These are phyloP conservation scores for Apiospora aurea DNA, from an alignment of 2,329 filamentous ascomycete genomes.

Conservation along the genomic window DNA sequence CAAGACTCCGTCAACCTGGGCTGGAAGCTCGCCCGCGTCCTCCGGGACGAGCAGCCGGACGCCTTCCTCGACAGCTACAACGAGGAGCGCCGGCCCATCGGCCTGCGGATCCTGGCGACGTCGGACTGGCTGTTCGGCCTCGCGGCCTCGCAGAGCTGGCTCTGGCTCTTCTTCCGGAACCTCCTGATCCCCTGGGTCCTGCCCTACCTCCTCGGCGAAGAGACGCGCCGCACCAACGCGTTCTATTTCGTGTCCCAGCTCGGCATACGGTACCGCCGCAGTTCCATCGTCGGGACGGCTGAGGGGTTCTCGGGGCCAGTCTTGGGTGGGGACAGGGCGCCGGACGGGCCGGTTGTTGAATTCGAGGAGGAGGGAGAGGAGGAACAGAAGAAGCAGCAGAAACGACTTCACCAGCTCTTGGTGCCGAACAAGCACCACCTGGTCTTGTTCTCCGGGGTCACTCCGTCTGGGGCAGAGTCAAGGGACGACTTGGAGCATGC, in stretches of 20 bases:
- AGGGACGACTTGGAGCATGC: conserved; percentile 33
- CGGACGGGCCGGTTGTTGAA: conserved; percentile 44
- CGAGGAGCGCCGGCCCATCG: conserved; percentile 55
- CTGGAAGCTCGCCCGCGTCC: conserved; percentile 59
- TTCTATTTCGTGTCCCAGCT: conserved; percentile 51
- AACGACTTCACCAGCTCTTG: conserved; percentile 36
- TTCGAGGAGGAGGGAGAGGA: conserved; percentile 31
- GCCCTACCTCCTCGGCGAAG: conserved; percentile 43
- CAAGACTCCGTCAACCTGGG: conserved; percentile 61
- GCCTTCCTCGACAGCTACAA: conserved; percentile 56
- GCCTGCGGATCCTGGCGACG: conserved; percentile 48
- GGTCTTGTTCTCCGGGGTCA: conserved; percentile 39
- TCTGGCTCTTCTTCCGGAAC: conserved; percentile 48
- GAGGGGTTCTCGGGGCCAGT: conserved; percentile 44
- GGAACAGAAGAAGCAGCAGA: conserved; percentile 29
- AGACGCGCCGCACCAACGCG: conserved; percentile 32
- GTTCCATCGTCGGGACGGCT: conserved; percentile 45
- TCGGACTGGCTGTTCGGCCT: conserved; percentile 51
- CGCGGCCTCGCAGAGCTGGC: conserved; percentile 45
- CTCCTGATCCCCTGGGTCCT: conserved; percentile 46
- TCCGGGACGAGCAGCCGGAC: conserved; percentile 41
- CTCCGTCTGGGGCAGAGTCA: conserved; percentile 21
- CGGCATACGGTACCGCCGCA: conserved; percentile 50
- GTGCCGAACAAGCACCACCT: conserved; percentile 35
- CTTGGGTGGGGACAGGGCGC: conserved; percentile 55